Evolutionary conservation across 768 basidiomycete species (phyloP), one percentile per base, ranked within the genome.

Genomic region (Mycena rebaudengoi): DNA sequence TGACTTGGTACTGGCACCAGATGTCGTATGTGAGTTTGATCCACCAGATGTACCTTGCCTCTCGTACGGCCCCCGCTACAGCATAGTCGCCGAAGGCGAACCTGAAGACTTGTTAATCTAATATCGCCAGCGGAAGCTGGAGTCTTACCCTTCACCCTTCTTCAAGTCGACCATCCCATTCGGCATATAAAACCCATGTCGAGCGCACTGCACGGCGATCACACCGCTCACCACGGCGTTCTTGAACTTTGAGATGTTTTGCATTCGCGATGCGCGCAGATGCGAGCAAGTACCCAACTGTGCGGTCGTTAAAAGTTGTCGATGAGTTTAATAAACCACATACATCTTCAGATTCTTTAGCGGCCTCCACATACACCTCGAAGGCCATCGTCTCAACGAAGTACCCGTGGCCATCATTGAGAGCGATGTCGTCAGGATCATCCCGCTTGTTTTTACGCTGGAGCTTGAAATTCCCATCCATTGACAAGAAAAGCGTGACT

Each of bases 11-110:
- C n/a, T 68, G 68, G 50, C 76, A 75, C 66, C 66, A 71, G 25
- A 77, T 73, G 49, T 77, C 74, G 37, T 75, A 77, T 51, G 64
- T 69, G 12, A 74, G 51, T 55, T 65, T 62, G 21, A 73, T 73
- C 66, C 66, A 70, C 6, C 67, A 52, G 10, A 61, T 53, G 16
- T 61, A 33, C 13, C 28, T 7, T 2, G 54, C 61, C 37, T 67
- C 66, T n/a, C n/a, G n/a, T n/a, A n/a, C n/a, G 12, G 25, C 21
- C 5, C 74, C 55, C 0, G 67, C 48, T n/a, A n/a, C n/a, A n/a
- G n/a, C n/a, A n/a, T n/a, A n/a, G 54, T 62, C 39, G 4, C 66
- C 66, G 14, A 76, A 37, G 4, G 71, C 73, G 46, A 70, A 75
- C 7, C 74, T 75, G 41, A 14, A 29, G 37, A 12, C 14, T n/a